Conservation (phyloP, 179 eudicot species). For the Spinacia oleracea region DNA sequence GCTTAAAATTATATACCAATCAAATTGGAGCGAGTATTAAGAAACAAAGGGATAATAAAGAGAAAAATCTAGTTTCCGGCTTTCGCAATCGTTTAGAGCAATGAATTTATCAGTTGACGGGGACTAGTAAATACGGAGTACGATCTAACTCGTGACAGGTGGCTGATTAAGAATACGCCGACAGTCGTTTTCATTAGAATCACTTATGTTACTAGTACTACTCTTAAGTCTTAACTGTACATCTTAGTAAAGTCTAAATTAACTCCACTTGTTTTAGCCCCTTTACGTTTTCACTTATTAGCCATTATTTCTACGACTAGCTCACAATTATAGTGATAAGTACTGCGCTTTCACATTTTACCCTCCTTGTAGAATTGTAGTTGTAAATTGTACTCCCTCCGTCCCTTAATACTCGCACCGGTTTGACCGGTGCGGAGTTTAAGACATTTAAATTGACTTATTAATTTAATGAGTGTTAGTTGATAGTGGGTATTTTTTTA, state of each 20-base stretch:
- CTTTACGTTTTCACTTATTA: neutral
- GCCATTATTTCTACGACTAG: neutral
- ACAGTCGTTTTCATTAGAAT: conserved; percentile 36
- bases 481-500: too few relatives aligned
- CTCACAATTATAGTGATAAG: neutral
- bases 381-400: too few relatives aligned
- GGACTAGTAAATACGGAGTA: neutral
- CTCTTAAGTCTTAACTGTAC: neutral
- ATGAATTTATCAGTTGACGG: neutral
- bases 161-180: conserved; percentile 10
- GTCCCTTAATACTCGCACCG: too few relatives aligned
- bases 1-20: too few relatives aligned
- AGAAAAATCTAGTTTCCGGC: too few relatives aligned
- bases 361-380: neutral
- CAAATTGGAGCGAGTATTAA: too few relatives aligned
- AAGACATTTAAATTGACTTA: too few relatives aligned
- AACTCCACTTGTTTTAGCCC: neutral
- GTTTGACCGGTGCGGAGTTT: too few relatives aligned
- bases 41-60: too few relatives aligned
- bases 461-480: too few relatives aligned
- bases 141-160: neutral
- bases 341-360: neutral
- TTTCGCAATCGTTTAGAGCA: neutral
- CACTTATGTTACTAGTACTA: too few relatives aligned
- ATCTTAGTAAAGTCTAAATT: too few relatives aligned